Base-by-base conservation (phyloP, 805 yeast species). In the Jamesozyma rosinii region DNA sequence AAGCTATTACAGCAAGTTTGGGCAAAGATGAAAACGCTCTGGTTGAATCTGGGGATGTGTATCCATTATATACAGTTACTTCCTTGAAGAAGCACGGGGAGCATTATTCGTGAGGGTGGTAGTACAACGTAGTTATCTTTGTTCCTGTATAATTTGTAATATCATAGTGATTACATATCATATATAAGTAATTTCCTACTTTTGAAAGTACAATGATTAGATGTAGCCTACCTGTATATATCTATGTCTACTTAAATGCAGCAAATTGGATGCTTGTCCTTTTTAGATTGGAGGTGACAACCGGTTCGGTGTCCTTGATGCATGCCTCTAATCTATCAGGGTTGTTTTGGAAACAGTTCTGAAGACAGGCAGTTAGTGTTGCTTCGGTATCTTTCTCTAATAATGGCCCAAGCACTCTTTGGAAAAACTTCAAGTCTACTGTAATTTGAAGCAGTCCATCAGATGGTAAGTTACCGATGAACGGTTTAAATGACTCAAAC, bases 21-120 rank as follows among this genome's bases (percentile, higher is more conserved):
- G 41, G 29, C 18, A 49, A 48, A 3, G 47, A 54, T 13, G 61
- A 65, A 37, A 57, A 60, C 10, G 62, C 64, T 38, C 63, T 63
- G 2, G 69, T 67, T 9, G 61, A 56, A 3, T 43, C 59, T 10
- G 59, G 66, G 21, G 72, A 67, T 20, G 59, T 73, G 40, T 70
- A 70, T 42, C 75, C 79, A 15, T 67, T 79, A 53, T 76, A 75
- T 53, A 63, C 67, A 42, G 60, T 71, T 38, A 67, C 69, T 45
- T 58, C 72, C 17, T 68, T 79, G 54, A 71, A 82, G 52, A 79
- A 79, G 60, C 74, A 80, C 56, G 80, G 81, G 38, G 83, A 78
- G 55, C 67, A 63, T 47, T 68, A 51, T 38, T 57, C 63, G 11
- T 59, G 48, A 46, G 17, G 11, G 29, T 24, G 11, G n/a, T n/a